Percentiles rank a stretch among this genome's conserved stretches.
phyloP scores from a whole-genome alignment of 2,329 filamentous ascomycete genomes.

The Fusarium illudens region DNA sequence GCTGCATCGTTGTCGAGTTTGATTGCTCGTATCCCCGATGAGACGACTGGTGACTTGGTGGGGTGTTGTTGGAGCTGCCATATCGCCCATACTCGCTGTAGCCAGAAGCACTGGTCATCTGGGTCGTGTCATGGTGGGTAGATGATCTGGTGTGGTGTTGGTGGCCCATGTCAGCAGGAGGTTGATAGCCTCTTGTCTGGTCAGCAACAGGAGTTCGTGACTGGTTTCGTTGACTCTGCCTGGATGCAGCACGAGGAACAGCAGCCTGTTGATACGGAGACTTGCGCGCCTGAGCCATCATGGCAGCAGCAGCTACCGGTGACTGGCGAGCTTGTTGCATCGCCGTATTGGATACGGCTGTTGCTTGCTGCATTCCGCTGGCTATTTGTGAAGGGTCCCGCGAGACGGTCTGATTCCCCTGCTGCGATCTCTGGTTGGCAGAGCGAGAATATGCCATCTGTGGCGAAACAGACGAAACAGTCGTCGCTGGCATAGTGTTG shows the following conservation, averaged over 20 bases:
- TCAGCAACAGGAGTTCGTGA: conserved; percentile 43
- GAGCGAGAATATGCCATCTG: conserved; percentile 18
- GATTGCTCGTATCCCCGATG: conserved; percentile 47
- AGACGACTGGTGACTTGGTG: conserved; percentile 13
- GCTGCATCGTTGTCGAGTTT: conserved; percentile 5
- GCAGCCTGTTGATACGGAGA: conserved; percentile 45
- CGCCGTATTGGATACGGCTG: conserved; percentile 15
- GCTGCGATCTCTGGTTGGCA: conserved; percentile 1
- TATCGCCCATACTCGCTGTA: conserved; percentile 38
- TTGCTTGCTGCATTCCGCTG: conserved; percentile 7
- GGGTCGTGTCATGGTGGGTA: conserved; percentile 17
- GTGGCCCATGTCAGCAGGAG: conserved; percentile 20
- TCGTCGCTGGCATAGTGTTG: conserved; percentile 2
- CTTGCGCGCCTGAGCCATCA: conserved; percentile 43
- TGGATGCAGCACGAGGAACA: conserved; percentile 44
- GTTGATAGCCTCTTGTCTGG: conserved; percentile 26
- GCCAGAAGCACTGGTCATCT: conserved; percentile 13
- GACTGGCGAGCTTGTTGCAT: conserved; percentile 44
- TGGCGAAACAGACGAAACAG: conserved; percentile 24
- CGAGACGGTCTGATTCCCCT: conserved; percentile 12
- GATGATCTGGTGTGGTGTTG: conserved; percentile 15
- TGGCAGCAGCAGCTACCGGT: conserved; percentile 39
- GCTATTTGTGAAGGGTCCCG: conserved; percentile 17
- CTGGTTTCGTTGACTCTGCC: conserved; percentile 47
- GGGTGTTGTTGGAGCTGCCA: conserved; percentile 1